These are phyloP conservation scores for Shiraia sp. DNA, from an alignment of 2,329 filamentous ascomycete genomes.

Conservation along the genomic window DNA sequence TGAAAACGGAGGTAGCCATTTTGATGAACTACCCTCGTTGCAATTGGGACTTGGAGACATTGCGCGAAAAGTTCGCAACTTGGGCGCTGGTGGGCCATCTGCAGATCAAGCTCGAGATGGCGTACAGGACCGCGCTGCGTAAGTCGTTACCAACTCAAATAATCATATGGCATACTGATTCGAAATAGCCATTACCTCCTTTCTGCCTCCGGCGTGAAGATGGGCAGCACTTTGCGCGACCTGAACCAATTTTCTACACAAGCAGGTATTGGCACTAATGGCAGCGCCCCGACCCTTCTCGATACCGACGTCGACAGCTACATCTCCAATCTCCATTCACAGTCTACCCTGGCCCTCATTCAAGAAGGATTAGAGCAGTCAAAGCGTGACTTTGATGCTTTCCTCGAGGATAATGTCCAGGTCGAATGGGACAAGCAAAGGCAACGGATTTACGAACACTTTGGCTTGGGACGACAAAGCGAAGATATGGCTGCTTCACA, in stretches of 20 bases:
- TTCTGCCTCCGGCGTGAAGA: constrained; percentile 89
- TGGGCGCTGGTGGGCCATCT: constrained; percentile 73
- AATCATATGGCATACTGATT: constrained; percentile 14
- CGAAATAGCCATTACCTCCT: constrained; percentile 81
- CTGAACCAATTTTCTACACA: constrained; percentile 74
- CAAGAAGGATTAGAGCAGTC: constrained; percentile 88
- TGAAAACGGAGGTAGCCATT: constrained; percentile 60
- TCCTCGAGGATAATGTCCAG: constrained; percentile 91
- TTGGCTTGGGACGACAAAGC: constrained; percentile 69
- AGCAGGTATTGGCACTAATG: constrained; percentile 64
- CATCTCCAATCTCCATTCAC: constrained; percentile 82
- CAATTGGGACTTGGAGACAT: constrained; percentile 93
- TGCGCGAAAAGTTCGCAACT: constrained; percentile 71
- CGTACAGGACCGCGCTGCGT: constrained; percentile 56
- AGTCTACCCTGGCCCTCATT: constrained; percentile 89
- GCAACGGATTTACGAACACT: constrained; percentile 92
- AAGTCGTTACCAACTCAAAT: constrained; percentile 25
- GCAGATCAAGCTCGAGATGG: constrained; percentile 51
- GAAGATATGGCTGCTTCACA: constrained; percentile 45
- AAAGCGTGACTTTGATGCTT: constrained; percentile 87
- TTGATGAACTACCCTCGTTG: constrained; percentile 82
- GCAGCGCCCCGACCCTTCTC: constrained; percentile 45
- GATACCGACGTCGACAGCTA: constrained; percentile 69
- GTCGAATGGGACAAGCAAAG: constrained; percentile 96
- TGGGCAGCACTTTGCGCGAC: constrained; percentile 81